Percentiles rank a stretch among this genome's conserved stretches.
phyloP scores from a whole-genome alignment of 164 flowering plant species.

The Paratinospora sagittata region DNA sequence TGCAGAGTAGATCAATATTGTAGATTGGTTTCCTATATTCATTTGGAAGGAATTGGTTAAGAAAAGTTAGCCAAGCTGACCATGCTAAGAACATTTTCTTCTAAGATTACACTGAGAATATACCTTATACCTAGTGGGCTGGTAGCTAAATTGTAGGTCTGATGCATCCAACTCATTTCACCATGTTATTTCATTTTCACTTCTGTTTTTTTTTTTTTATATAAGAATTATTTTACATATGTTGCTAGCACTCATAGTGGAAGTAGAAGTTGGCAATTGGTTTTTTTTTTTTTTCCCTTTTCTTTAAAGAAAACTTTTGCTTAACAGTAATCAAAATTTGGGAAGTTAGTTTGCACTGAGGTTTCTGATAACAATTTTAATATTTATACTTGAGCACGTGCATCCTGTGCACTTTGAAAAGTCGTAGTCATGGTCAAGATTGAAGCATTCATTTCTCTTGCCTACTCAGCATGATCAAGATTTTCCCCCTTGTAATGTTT shows the following conservation, averaged over 20 bases:
- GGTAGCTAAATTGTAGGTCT: neutral
- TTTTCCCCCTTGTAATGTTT: neutral
- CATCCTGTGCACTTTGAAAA: neutral
- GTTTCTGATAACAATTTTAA: neutral
- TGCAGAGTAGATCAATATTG: too few relatives aligned
- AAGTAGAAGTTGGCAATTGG: too few relatives aligned
- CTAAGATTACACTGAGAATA: neutral
- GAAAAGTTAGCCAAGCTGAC: neutral
- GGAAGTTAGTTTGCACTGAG: neutral
- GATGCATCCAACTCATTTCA: neutral
- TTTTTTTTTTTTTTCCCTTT: too few relatives aligned
- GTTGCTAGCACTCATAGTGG: neutral
- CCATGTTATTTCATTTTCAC: neutral
- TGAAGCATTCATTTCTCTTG: neutral
- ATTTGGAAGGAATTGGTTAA: neutral
- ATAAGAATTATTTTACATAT: neutral
- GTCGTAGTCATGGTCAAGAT: neutral
- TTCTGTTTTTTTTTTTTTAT: too few relatives aligned
- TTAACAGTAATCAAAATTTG: too few relatives aligned
- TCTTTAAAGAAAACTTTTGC: too few relatives aligned
- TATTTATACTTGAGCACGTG: neutral
- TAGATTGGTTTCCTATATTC: neutral
- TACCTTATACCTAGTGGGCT: neutral
- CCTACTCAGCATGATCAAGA: neutral
- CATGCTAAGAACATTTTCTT: conserved; percentile 5